Conservation (phyloP, 139 green algal genomes). For the Pleodorina starrii region DNA sequence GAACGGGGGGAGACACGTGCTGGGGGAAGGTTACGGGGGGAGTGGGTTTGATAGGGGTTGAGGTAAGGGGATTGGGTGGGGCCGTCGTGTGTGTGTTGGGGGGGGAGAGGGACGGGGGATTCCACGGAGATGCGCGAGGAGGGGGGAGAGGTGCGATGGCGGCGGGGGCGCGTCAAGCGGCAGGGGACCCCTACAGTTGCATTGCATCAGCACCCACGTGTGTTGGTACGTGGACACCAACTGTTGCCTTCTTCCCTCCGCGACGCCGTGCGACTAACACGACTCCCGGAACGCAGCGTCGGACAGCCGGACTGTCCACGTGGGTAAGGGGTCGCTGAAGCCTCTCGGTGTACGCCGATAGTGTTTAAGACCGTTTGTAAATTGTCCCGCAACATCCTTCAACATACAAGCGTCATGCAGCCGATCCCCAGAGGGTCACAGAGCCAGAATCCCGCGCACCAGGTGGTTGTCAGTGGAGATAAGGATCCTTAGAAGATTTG, state of each 20-base stretch:
- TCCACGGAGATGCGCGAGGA: neutral
- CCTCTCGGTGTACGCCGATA: neutral
- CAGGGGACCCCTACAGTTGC: too few relatives aligned
- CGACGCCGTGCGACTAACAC: too few relatives aligned
- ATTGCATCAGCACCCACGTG: too few relatives aligned
- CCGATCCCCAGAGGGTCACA: too few relatives aligned
- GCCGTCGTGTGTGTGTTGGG: neutral
- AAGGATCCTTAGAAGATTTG: constrained; percentile 85
- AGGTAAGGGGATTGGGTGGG: neutral
- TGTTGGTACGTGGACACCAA: too few relatives aligned
- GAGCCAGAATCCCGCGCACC: constrained; percentile 63
- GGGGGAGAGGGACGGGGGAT: neutral
- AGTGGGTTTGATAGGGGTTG: neutral
- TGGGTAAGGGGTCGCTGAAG: neutral
- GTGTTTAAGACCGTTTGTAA: neutral
- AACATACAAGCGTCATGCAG: neutral
- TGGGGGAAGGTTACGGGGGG: neutral
- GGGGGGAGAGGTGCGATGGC: neutral
- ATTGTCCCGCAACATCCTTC: neutral
- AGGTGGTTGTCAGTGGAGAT: constrained; percentile 98
- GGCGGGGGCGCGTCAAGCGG: too few relatives aligned
- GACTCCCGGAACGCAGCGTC: too few relatives aligned
- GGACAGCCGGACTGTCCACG: neutral
- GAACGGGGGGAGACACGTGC: neutral
- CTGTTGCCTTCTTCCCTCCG: too few relatives aligned